Percentiles rank a stretch among this genome's conserved stretches.
Evolutionary conservation across 2,329 filamentous ascomycete species (phyloP).

Genomic region (Cytospora chrysosperma): DNA sequence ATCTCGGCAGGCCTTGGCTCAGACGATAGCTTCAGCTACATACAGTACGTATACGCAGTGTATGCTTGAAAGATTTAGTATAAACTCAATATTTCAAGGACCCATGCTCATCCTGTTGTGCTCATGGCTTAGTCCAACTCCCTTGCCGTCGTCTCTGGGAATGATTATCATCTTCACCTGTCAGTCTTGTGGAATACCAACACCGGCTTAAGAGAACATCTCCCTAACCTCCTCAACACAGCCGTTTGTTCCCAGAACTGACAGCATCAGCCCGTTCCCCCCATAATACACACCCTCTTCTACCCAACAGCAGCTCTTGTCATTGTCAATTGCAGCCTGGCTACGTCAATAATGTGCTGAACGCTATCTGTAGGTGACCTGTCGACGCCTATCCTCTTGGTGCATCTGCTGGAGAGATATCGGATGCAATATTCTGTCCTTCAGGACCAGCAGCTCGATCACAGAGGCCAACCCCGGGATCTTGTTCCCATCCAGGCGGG

Average conservation of each 20-base stretch:
- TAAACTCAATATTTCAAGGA: too few species aligned
- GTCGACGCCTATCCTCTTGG: not conserved
- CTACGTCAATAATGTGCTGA: too few species aligned
- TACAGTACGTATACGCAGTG: too few species aligned
- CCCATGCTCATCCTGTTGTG: too few species aligned
- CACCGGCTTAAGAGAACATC: too few species aligned
- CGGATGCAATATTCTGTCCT: not conserved
- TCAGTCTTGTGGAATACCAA: too few species aligned
- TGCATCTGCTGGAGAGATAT: not conserved
- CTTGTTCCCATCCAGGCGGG: not conserved
- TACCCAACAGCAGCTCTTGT: conserved; percentile 17
- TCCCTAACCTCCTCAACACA: too few species aligned
- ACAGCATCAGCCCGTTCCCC: conserved; percentile 11
- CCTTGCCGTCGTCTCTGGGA: too few species aligned
- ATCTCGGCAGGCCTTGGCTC: not conserved
- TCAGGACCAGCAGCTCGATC: not conserved
- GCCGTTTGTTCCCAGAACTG: conserved; percentile 11
- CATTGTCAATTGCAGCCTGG: conserved; percentile 18
- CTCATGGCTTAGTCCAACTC: too few species aligned
- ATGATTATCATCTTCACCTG: not conserved
- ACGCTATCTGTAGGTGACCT: too few species aligned
- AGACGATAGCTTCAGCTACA: too few species aligned
- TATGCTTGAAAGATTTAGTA: too few species aligned
- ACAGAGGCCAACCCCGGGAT: not conserved
- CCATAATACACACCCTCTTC: conserved; percentile 16